Evolutionary conservation across 768 basidiomycete species (phyloP).

Genomic region (Tulasnella sp.): DNA sequence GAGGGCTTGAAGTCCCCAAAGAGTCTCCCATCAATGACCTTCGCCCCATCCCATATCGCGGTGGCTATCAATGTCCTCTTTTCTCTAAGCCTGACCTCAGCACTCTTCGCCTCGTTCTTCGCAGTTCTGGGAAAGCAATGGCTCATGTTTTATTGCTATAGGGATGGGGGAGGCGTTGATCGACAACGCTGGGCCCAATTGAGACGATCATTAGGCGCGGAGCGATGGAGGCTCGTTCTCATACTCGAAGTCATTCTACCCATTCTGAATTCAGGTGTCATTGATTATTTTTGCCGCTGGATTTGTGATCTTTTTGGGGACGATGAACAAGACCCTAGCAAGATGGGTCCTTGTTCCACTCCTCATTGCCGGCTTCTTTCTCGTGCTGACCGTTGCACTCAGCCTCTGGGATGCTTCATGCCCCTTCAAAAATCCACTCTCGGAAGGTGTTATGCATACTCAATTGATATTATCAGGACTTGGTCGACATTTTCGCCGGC

Average conservation of each 20-base stretch:
- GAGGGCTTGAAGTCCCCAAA: neutral
- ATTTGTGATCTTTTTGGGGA: neutral
- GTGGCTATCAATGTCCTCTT: neutral
- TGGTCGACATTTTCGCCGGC: no score
- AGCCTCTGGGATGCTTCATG: neutral
- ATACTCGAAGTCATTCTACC: neutral
- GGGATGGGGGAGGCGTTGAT: neutral
- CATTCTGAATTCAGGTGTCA: neutral
- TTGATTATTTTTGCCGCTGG: neutral
- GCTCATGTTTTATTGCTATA: neutral
- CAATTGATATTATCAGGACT: no score
- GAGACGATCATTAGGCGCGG: neutral
- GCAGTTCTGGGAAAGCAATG: neutral
- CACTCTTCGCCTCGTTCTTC: neutral
- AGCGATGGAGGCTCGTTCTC: neutral
- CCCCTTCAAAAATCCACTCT: neutral
- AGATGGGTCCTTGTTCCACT: neutral
- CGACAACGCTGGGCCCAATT: neutral
- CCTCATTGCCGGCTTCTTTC: neutral
- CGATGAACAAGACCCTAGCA: neutral
- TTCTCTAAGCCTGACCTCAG: neutral
- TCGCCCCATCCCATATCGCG: neutral
- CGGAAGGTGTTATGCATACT: neutral
- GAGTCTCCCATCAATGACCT: neutral
- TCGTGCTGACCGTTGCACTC: neutral